Evolutionary conservation across 805 yeast genomes (phyloP).

Genomic region (Komagataella mondaviorum): DNA sequence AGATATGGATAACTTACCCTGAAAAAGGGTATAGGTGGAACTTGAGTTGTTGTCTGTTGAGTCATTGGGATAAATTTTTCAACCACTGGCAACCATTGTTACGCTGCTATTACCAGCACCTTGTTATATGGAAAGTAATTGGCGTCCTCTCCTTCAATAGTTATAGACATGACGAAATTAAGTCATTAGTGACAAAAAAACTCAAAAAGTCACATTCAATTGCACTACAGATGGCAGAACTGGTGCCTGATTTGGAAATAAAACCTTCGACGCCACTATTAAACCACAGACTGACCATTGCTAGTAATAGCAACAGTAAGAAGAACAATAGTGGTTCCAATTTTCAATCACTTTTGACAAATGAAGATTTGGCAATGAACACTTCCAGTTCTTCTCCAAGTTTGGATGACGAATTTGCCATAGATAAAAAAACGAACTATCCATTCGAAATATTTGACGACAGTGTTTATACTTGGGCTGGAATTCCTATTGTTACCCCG

Average conservation of each 20-base stretch:
- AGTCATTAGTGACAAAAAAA: constrained; percentile 6
- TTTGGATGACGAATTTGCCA: constrained; percentile 3
- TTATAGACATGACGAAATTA: neutral
- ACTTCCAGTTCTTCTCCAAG: neutral
- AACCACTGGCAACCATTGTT: constrained; percentile 75
- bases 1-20: constrained; percentile 25
- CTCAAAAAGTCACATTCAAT: constrained; percentile 3
- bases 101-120: constrained; percentile 51
- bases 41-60: constrained; percentile 40
- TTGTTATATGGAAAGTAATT: constrained; percentile 51
- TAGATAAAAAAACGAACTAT: constrained; percentile 28
- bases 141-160: constrained; percentile 8
- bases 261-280: neutral
- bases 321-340: neutral
- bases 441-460: constrained; percentile 58
- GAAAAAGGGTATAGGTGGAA: constrained; percentile 31
- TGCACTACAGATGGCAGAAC: neutral
- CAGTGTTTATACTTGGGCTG: constrained; percentile 32
- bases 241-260: neutral
- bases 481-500: neutral
- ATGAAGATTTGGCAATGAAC: neutral
- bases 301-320: neutral
- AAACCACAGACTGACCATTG: neutral
- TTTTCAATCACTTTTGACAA: neutral
- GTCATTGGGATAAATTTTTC: constrained; percentile 44